A percentile compares a stretch with the other conserved stretches of the same genome.
phyloP scores from a whole-genome alignment of 805 yeast species.

The Cyberlindnera veronae region DNA sequence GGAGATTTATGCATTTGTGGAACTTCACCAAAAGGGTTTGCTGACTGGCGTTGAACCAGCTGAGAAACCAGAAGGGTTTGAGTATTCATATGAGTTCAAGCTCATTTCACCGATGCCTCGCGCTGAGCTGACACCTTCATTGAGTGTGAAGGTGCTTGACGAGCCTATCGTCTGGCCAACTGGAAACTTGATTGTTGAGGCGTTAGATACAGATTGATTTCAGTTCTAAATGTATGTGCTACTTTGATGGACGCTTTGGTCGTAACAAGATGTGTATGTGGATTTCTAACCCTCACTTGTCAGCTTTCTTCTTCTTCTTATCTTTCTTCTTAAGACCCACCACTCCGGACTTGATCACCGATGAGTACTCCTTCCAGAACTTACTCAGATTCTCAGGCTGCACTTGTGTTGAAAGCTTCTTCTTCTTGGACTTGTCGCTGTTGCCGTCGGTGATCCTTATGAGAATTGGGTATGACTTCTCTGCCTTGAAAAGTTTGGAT shows the following conservation, averaged over 20 bases:
- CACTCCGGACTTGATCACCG: slow-evolving; percentile 66
- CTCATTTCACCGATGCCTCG: slow-evolving; percentile 59
- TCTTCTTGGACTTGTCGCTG: slow-evolving; percentile 44
- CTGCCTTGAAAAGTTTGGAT: slow-evolving; percentile 26
- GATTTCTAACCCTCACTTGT: slow-evolving; percentile 21
- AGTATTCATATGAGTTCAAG: slow-evolving; percentile 46
- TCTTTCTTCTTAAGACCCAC: slow-evolving; percentile 81
- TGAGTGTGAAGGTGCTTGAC: slow-evolving; percentile 34
- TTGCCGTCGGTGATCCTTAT: slow-evolving; percentile 66
- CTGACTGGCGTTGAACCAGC: slow-evolving; percentile 21
- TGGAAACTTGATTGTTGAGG: slow-evolving; percentile 59
- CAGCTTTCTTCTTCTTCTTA: slow-evolving; percentile 54
- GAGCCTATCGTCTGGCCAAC: slow-evolving; percentile 54
- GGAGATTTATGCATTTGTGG: slow-evolving; percentile 71
- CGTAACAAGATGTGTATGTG: no score
- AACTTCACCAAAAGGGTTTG: slow-evolving; percentile 38
- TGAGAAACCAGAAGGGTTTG: slow-evolving; percentile 38
- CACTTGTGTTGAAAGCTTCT: slow-evolving; percentile 73
- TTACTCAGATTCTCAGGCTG: slow-evolving; percentile 53
- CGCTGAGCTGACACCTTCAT: slow-evolving; percentile 35
- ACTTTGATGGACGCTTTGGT: not conserved
- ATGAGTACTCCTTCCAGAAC: slow-evolving; percentile 77
- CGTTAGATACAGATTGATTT: slow-evolving; percentile 7
- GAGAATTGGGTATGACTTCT: slow-evolving; percentile 52
- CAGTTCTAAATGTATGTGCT: not conserved